Evolutionary conservation across 202 grass and related monocot genomes (phyloP), one percentile per base, ranked within the genome.

Genomic region (Panicum virgatum): DNA sequence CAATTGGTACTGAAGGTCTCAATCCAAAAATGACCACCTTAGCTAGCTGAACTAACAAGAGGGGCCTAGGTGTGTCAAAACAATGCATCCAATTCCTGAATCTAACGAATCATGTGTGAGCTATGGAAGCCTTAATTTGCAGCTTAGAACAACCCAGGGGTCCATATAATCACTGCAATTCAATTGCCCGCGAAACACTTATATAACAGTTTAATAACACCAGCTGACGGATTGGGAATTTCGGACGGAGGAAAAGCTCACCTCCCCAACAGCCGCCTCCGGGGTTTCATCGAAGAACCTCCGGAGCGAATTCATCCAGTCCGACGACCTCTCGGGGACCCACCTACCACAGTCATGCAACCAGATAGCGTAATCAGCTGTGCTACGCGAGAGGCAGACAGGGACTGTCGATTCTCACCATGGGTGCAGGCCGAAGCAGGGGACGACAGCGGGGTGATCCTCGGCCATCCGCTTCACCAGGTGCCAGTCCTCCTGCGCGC

Each of bases 361-460:
- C 13, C 47, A 61, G 2, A 11, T 1, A 15, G 42, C 26, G 50
- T 19, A 56, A 23, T 29, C 12, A 34, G 42, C 54, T 39, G 19
- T 15, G 57, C 34, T 57, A 10, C 10, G 16, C 30, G 25, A 76
- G 63, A 70, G 52, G 45, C 23, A 54, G 26, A 5, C 25, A 26
- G 14, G 5, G 25, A 26, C 70, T 6, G 29, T 30, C 44, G 32
- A 19, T 23, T 73, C 80, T 83, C 82, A 76, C 90, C 96, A 98
- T 52, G 92, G 92, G 53, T 98, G 92, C 60, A 96, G 73, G 29
- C 92, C 92, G 62, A 98, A 96, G 80, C 89, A 96, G n/a, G 96
- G 92, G 74, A 96, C 43, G 72, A 93, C 73, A 40, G 77, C 80
- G 2, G 92, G 82, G 83, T 98, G 81, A 52, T 93, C 82, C 54